phyloP scores from a whole-genome alignment of 345 rosid genomes.

The Camelina laxa region DNA sequence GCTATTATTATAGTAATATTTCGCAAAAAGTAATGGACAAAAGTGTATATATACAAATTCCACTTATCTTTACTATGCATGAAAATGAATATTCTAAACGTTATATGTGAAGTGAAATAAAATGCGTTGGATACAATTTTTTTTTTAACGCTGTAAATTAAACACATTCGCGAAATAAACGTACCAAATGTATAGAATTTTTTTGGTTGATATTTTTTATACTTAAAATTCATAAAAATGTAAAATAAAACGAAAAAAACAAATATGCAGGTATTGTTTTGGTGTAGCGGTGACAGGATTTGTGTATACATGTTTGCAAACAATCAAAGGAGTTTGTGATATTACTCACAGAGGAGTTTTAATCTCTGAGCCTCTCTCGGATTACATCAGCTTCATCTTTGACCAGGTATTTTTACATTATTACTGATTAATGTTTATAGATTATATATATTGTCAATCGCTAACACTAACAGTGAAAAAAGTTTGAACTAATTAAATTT shows the following conservation, averaged over 20 bases:
- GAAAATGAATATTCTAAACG: neutral
- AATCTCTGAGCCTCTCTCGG: slow-evolving; percentile 67
- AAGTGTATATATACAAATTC: neutral
- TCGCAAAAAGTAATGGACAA: neutral
- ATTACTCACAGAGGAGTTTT: slow-evolving; percentile 65
- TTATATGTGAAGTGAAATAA: neutral
- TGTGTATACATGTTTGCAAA: slow-evolving; percentile 65
- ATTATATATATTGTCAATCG: neutral
- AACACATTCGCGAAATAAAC: neutral
- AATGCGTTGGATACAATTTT: neutral
- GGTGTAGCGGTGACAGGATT: slow-evolving; percentile 53
- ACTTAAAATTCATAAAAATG: neutral
- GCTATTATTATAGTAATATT: neutral
- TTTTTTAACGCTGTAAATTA: neutral
- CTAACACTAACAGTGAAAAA: neutral
- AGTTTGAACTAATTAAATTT: slow-evolving; percentile 8
- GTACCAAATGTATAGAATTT: neutral
- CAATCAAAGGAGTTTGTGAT: slow-evolving; percentile 73
- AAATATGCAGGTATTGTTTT: slow-evolving; percentile 64
- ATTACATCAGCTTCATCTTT: slow-evolving; percentile 63
- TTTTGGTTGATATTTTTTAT: neutral
- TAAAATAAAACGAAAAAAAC: neutral
- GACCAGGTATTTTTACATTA: slow-evolving; percentile 57
- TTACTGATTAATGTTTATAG: neutral
- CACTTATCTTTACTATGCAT: neutral